Evolutionary conservation across 1,284 basidiomycete genomes (phyloP).

Genomic region (Cerioporus squamosus): DNA sequence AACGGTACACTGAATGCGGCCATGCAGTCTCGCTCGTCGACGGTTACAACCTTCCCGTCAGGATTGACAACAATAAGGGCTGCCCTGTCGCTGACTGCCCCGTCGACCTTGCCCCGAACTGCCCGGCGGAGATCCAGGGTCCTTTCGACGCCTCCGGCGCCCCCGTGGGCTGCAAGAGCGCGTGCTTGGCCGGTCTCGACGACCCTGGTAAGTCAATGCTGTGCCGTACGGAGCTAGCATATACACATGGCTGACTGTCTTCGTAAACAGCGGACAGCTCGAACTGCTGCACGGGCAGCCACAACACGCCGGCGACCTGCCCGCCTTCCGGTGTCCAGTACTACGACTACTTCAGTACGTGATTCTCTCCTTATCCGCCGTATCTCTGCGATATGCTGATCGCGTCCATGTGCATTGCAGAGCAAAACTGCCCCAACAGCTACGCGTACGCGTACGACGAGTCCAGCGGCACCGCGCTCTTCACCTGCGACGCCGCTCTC

Average conservation of each 20-base stretch:
- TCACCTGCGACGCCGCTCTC: conserved; percentile 41
- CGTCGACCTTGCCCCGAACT: conserved; percentile 55
- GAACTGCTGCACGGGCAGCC: conserved; percentile 48
- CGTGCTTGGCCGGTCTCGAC: conserved; percentile 43
- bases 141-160: conserved; percentile 41
- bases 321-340: conserved; percentile 43
- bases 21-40: conserved; percentile 33
- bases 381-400: not conserved
- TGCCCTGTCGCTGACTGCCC: conserved; percentile 56
- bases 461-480: conserved; percentile 47
- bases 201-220: conserved; percentile 34
- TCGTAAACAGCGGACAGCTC: conserved; percentile 31
- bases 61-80: conserved; percentile 54
- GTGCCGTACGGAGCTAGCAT: too few species aligned
- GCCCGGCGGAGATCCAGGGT: conserved; percentile 42
- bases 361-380: not conserved
- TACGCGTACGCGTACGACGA: conserved; percentile 59
- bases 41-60: conserved; percentile 56
- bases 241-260: not conserved
- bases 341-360: conserved; percentile 51
- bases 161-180: conserved; percentile 48
- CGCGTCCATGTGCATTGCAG: conserved; percentile 25
- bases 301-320: conserved; percentile 45
- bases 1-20: too few species aligned
- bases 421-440: conserved; percentile 47